Base-by-base conservation (phyloP, 768 basidiomycete species). In the Agaricus sinodeliciosus region DNA sequence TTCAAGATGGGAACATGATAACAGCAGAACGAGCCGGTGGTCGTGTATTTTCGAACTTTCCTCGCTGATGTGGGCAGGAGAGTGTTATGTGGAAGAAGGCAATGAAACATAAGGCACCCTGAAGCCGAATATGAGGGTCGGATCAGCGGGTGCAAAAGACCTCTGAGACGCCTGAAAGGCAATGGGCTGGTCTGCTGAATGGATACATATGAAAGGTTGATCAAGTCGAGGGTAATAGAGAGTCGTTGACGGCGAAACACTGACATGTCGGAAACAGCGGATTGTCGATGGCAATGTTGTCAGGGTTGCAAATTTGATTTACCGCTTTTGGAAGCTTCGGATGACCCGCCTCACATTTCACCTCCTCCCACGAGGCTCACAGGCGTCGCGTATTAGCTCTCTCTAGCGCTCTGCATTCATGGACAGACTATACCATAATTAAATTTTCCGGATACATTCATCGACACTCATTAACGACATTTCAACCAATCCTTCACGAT, bases 11-110 rank as follows among this genome's bases (percentile, higher is more conserved):
- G 40, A 49, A 42, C 6, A 26, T 27, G 9, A 36, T 26, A n/a
- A 28, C 3, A n/a, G 43, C n/a, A 27, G 41, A 35, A 34, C 12
- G 15, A 11, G 16, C 45, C 16, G 22, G 16, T n/a, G 28, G 37
- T 37, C 34, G 44, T 46, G 31, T 39, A 53, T 35, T 35, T 34
- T 26, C 26, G n/a, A 12, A 11, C 25, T 11, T 41, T 19, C 6
- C 35, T 25, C 11, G 19, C 48, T 15, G 39, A 22, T 26, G 12
- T 12, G 19, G 27, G 28, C 26, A 37, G n/a, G 44, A 31, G 13
- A 27, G 37, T 39, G 37, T 26, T 37, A 45, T 53, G 51, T 9
- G 51, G 46, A 46, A 53, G 51, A 53, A 53, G 51, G 13, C 12
- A 44, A 22, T 25, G 36, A 19, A 43, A 15, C 51, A 53, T 53